Base-by-base conservation (phyloP, 2,329 filamentous ascomycete species). In the Gnomoniopsis smithogilvyi region DNA sequence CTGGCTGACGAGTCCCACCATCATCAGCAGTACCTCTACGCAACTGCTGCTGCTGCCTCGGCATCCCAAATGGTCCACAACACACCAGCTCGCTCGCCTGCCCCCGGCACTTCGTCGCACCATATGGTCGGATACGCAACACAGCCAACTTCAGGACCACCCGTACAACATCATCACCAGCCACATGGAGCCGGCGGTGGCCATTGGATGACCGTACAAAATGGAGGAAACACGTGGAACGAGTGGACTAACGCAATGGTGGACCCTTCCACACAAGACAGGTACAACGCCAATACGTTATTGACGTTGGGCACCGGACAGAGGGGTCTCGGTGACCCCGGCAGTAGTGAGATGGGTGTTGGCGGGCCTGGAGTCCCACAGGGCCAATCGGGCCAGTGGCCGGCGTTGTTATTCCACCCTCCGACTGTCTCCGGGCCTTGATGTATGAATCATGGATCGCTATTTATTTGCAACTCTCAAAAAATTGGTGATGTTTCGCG, bases 241-340 rank as follows among this genome's bases (percentile, higher is more conserved):
- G 78, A 83, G 68, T 84, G 81, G 81, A 78, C 80, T 10, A 73
- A 76, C 0, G 78, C 80, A 55, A 74, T 77, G 0, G 78, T 79
- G 54, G 77, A 80, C 63, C 49, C 56, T 0, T 54, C 60, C 2
- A 77, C 69, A 36, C 78, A 80, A 59, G 78, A 81, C 48, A 73
- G 78, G 24, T 82, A 78, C 67, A 78, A 77, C 60, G 79, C 79
- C 30, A 78, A 73, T 49, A 75, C 80, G 15, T 69, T 83, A 14
- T 69, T 83, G 62, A 78, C 75, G 1, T 70, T 83, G 3, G 79
- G 77, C 2, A 70, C 69, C 19, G 70, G 41, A n/a, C 62, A 64
- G 34, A 58, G 63, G 3, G 62, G 56, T 10, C 19, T 45, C 2
- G 56, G 43, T 3, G 60, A 49, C 17, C 38, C 41, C 10, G 56